Evolutionary conservation across 73 alveolate species (phyloP), one percentile per base, ranked within the genome.

Genomic region (Symbiodinium natans): DNA sequence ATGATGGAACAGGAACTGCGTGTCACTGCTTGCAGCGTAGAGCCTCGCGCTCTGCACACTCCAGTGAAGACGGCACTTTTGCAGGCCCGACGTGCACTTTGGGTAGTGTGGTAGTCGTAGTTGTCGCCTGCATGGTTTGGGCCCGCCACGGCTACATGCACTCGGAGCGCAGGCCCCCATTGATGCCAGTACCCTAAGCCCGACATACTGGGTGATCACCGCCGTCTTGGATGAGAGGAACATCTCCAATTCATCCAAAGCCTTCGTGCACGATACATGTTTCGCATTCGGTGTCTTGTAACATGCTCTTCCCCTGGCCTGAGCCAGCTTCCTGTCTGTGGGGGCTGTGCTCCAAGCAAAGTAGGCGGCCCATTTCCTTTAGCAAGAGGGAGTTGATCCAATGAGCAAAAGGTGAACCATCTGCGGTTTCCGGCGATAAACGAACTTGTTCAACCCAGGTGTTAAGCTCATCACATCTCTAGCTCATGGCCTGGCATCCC

Each of bases 311-410:
- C 13, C 59, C 36, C 19, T 77, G 23, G 95, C 95, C 95, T 89
- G 75, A 3, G 59, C 87, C 43, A 89, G 73, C 2, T 73, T 89
- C 48, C 86, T 63, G 75, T 31, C 95, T 15, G 63, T 42, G 31
- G 95, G 95, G 21, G 95, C 95, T 34, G 33, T 1, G 40, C 75
- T 77, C 95, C 95, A 89, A 2, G 95, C 86, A 29, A 89, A 89
- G 27, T 89, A 89, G 15, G 95, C 95, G 3, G 95, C 95, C 95
- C 95, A 68, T 43, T 89, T 75, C 95, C 95, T 87, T 5, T 71
- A 23, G 8, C 63, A 48, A 48, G 63, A 48, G 63, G 23, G 63
- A 48, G 63, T 10, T 48, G 17, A 10, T 48, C 63, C 17, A 48
- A 48, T 48, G 63, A 48, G 17, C 63, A 8, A 48, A n/a, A n/a